phyloP scores from a whole-genome alignment of 2,329 filamentous ascomycete genomes.

The Tolypocladium tropicale region DNA sequence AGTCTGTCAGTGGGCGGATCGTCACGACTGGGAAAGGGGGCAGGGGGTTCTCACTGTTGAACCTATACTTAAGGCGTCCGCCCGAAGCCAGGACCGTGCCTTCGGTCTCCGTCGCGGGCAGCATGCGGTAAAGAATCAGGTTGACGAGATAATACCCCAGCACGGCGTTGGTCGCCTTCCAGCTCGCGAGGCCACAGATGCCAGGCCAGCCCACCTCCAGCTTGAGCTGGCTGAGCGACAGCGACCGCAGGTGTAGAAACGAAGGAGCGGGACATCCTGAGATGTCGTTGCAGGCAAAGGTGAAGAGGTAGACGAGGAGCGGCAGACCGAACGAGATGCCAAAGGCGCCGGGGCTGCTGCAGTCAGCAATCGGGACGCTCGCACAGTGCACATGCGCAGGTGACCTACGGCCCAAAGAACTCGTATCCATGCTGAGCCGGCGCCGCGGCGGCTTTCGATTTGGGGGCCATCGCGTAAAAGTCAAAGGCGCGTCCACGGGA shows the following conservation, averaged over 20 bases:
- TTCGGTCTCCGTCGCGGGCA: constrained; percentile 63
- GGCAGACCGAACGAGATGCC: constrained; percentile 74
- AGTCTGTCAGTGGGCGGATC: neutral
- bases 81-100: constrained; percentile 63
- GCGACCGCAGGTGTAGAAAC: constrained; percentile 58
- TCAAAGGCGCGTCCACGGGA: neutral
- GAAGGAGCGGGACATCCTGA: constrained; percentile 84
- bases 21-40: neutral
- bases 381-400: neutral
- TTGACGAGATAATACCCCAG: constrained; percentile 71
- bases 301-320: constrained; percentile 64
- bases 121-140: constrained; percentile 60
- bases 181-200: constrained; percentile 58
- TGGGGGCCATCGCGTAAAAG: constrained; percentile 18
- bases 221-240: constrained; percentile 66
- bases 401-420: constrained; percentile 40
- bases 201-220: constrained; percentile 78
- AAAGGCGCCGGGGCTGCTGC: constrained; percentile 59
- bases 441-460: constrained; percentile 15
- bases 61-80: constrained; percentile 69
- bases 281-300: constrained; percentile 85
- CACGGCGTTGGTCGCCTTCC: constrained; percentile 57
- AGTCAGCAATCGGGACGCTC: neutral
- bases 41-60: constrained; percentile 50
- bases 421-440: constrained; percentile 34